Evolutionary conservation across 2,329 filamentous ascomycete genomes (phyloP), one percentile per base, ranked within the genome.

Genomic region (Pezicula radicicola): DNA sequence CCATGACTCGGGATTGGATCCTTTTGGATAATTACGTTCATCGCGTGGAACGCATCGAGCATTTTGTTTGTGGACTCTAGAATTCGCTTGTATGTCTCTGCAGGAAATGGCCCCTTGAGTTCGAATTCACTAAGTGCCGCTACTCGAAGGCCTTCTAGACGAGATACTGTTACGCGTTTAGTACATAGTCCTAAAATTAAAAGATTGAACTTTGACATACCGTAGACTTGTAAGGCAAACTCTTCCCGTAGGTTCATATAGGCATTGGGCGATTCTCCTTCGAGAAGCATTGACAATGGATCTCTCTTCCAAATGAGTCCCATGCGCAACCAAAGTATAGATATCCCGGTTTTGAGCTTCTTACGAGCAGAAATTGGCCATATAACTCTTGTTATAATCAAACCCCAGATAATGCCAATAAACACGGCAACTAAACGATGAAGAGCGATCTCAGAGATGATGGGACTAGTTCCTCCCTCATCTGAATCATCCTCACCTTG

Each of bases 221-320:
- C 79, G 63, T 93, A 97, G 52, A 88, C 84, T 64, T 96, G 91
- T 49, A 99, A 80, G 40, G 91, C 88, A 4, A 88, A 82, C 66
- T 96, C 92, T 70, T 97, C 94, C 35, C 86, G 83, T n/a, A 91
- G 81, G 56, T 87, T 87, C 80, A 97, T 91, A 68, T 96, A 97
- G 6, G 84, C 82, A 50, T 74, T 63, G n/a, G 68, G 65, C 35
- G 78, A 72, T 4, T 76, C 74, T 53, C 78, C 83, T 43, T 84
- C 78, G 1, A 85, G 73, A 50, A 96, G 78, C 6, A 86, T 83
- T 4, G 88, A 87, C 21, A 99, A 75, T 0, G 94, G 94, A 8
- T 95, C 93, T 42, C 92, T 84, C 72, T 93, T 96, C 94, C 94
- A 99, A 58, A 97, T 92, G 33, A 99, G 79, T 15, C 91, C 90